Conservation (phyloP, 2,329 filamentous ascomycete species). For the Cercospora canescens region DNA sequence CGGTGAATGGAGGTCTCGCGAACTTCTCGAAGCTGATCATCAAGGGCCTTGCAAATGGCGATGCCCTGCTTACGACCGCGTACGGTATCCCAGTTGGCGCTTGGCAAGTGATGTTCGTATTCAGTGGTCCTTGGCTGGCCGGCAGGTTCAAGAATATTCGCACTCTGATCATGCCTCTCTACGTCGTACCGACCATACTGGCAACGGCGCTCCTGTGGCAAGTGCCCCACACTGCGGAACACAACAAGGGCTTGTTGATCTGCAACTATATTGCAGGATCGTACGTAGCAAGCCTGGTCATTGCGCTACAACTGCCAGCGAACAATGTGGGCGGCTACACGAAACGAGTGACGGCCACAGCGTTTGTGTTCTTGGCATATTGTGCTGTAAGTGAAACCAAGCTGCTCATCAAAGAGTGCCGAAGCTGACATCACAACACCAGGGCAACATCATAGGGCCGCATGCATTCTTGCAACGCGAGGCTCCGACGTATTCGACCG, state of each 20-base stretch:
- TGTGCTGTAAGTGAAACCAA: conserved; percentile 36
- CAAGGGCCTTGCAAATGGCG: conserved; percentile 47
- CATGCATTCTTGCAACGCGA: conserved; percentile 50
- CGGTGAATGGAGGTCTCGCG: conserved; percentile 55
- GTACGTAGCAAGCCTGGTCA: conserved; percentile 54
- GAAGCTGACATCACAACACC: conserved; percentile 32
- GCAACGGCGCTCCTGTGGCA: conserved; percentile 55
- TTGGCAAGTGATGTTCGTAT: conserved; percentile 56
- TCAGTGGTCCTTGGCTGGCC: conserved; percentile 55
- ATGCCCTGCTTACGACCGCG: conserved; percentile 50
- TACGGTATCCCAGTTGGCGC: conserved; percentile 57
- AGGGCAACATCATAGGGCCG: conserved; percentile 50
- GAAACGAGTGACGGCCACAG: conserved; percentile 49
- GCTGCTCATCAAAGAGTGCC: conserved; percentile 40
- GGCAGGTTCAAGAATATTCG: conserved; percentile 53
- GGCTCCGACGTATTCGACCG: conserved; percentile 52
- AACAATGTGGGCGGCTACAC: conserved; percentile 52
- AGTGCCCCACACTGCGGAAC: conserved; percentile 40
- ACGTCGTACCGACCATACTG: conserved; percentile 54
- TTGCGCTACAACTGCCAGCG: conserved; percentile 55
- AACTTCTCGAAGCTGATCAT: conserved; percentile 60
- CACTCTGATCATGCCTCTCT: conserved; percentile 55
- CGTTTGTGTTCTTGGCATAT: conserved; percentile 48
- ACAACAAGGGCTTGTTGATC: conserved; percentile 49
- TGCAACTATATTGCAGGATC: conserved; percentile 54